Percentiles rank a stretch among this genome's conserved stretches.
These are phyloP conservation scores for Solanum arcanum DNA, from an alignment of 257 asterid genomes.

Conservation along the genomic window DNA sequence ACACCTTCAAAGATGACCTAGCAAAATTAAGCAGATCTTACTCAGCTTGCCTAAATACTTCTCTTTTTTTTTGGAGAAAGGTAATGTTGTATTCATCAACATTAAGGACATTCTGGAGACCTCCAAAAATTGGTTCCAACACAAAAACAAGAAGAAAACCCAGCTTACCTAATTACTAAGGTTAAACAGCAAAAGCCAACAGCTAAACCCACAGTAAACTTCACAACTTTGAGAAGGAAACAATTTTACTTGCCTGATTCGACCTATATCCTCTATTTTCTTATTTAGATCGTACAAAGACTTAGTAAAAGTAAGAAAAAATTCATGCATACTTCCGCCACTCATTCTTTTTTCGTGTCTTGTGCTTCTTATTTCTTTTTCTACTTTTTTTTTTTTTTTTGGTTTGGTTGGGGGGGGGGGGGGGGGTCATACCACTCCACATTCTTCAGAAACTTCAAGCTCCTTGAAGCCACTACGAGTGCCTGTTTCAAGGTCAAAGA, in stretches of 20 bases:
- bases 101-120: neutral
- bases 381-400: accelerated
- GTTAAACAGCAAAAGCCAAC: neutral
- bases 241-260: neutral
- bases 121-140: neutral
- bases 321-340: constrained; percentile 27
- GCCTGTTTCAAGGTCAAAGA: constrained; percentile 84
- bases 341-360: neutral
- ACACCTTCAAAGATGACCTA: constrained; percentile 98
- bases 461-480: constrained; percentile 89
- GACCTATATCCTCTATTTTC: neutral
- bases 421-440: constrained; percentile 74
- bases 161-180: neutral
- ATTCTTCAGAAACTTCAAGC: constrained; percentile 92
- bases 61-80: neutral
- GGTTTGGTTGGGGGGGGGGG: neutral
- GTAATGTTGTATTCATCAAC: neutral
- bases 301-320: neutral
- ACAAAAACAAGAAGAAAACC: neutral
- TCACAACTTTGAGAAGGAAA: neutral
- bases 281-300: neutral
- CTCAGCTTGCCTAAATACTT: neutral
- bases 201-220: neutral
- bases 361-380: neutral
- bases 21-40: constrained; percentile 10